A percentile compares a stretch with the other conserved stretches of the same genome.
These are phyloP conservation scores for Lipomyces starkeyi DNA, from an alignment of 805 yeast genomes.

Conservation along the genomic window DNA sequence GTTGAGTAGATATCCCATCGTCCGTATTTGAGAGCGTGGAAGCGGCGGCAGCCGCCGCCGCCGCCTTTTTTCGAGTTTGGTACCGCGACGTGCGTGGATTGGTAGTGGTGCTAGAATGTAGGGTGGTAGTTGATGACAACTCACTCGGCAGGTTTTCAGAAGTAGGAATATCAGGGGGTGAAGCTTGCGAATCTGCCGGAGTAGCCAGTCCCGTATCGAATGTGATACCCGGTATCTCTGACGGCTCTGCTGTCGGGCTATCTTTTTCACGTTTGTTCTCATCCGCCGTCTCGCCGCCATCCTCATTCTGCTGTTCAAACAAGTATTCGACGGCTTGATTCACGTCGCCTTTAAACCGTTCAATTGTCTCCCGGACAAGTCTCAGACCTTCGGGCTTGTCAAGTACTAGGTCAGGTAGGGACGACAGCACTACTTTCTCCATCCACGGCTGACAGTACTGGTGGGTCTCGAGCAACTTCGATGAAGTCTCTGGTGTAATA, in stretches of 20 bases:
- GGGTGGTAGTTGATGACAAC: not conserved
- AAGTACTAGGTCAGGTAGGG: conserved; percentile 22
- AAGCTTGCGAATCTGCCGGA: not conserved
- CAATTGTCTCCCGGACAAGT: conserved; percentile 29
- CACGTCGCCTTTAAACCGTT: conserved; percentile 33
- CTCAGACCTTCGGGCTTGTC: conserved; percentile 13
- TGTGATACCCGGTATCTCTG: not conserved
- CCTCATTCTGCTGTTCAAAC: conserved; percentile 24
- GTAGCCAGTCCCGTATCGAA: not conserved
- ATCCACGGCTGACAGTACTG: conserved; percentile 35
- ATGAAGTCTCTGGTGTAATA: conserved; percentile 19
- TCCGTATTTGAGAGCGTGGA: not conserved
- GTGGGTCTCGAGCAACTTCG: conserved; percentile 20
- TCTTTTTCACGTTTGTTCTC: not conserved
- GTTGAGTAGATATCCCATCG: not conserved
- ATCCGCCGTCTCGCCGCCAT: not conserved
- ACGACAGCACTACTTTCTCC: conserved; percentile 30
- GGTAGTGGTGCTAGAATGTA: conserved; percentile 1
- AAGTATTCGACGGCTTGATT: conserved; percentile 30
- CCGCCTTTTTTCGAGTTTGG: conserved; percentile 4
- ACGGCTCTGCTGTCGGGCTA: not conserved
- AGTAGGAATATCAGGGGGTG: not conserved
- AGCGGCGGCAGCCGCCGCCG: conserved; percentile 1
- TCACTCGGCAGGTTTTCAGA: not conserved
- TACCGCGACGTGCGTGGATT: conserved; percentile 5